Evolutionary conservation across 164 flowering plant species (phyloP).

Genomic region (Vitis amurensis): DNA sequence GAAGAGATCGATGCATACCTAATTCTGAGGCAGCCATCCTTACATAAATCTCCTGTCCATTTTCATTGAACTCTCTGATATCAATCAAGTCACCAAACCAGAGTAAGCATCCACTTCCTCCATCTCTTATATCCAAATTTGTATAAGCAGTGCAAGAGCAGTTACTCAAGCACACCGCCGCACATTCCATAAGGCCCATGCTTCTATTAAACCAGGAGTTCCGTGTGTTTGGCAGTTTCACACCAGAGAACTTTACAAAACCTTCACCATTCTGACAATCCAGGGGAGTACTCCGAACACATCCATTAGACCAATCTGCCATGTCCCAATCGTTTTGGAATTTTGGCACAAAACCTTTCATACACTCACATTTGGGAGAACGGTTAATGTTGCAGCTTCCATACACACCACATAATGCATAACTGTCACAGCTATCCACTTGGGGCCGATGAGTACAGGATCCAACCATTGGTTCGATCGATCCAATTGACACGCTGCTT

Average conservation of each 20-base stretch:
- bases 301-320: constrained; percentile 18
- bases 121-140: too few species aligned
- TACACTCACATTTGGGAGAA: constrained; percentile 15
- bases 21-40: too few species aligned
- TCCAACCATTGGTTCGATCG: too few species aligned
- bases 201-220: constrained; percentile 12
- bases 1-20: too few species aligned
- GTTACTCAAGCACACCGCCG: background rate
- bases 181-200: constrained; percentile 8
- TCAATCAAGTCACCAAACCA: constrained; percentile 2
- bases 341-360: constrained; percentile 23
- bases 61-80: too few species aligned
- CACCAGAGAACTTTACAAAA: constrained; percentile 2
- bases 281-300: constrained; percentile 12
- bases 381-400: constrained; percentile 2
- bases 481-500: background rate
- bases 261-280: constrained; percentile 15
- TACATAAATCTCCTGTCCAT: too few species aligned
- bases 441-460: background rate
- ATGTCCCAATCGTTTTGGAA: constrained; percentile 10
- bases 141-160: too few species aligned
- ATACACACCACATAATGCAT: constrained; percentile 10
- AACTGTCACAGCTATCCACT: background rate
- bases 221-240: background rate
- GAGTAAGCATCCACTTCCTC: constrained; percentile 13